Percentiles rank a stretch among this genome's conserved stretches.
These are phyloP conservation scores for Aspergillus cavernicola DNA, from an alignment of 495 filamentous ascomycete species.

Conservation along the genomic window DNA sequence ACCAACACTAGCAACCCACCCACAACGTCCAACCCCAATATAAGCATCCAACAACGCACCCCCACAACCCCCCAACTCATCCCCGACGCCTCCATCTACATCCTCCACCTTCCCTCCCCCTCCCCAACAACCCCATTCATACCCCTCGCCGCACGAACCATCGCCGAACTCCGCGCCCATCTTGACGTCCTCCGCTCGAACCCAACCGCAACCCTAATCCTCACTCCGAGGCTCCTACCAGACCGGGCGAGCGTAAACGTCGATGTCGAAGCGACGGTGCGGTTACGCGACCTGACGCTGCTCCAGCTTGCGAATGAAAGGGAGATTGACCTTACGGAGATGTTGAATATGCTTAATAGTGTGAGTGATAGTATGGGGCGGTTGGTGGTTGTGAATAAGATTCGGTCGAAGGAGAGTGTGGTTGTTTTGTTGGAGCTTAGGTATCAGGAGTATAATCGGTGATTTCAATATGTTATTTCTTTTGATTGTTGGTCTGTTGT, in stretches of 20 bases:
- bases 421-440: constrained; percentile 21
- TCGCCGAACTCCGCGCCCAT: constrained; percentile 20
- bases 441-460: constrained; percentile 21
- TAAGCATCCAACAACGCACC: constrained; percentile 18
- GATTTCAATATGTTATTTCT: too few relatives aligned
- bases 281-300: constrained; percentile 24
- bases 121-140: constrained; percentile 5
- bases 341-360: constrained; percentile 21
- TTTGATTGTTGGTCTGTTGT: background rate
- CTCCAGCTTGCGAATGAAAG: constrained; percentile 28
- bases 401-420: constrained; percentile 8
- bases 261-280: constrained; percentile 20
- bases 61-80: constrained; percentile 23
- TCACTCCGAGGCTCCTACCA: constrained; percentile 18
- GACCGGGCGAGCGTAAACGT: constrained; percentile 18
- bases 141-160: constrained; percentile 11
- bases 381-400: constrained; percentile 30
- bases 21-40: constrained; percentile 7
- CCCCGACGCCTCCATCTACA: constrained; percentile 30
- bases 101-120: constrained; percentile 24
- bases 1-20: background rate
- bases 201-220: constrained; percentile 14
- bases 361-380: constrained; percentile 24
- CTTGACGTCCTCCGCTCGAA: constrained; percentile 20
- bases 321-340: constrained; percentile 19